These are phyloP conservation scores for Macrophomina pseudophaseolina DNA, from an alignment of 2,329 filamentous ascomycete species.

Conservation along the genomic window DNA sequence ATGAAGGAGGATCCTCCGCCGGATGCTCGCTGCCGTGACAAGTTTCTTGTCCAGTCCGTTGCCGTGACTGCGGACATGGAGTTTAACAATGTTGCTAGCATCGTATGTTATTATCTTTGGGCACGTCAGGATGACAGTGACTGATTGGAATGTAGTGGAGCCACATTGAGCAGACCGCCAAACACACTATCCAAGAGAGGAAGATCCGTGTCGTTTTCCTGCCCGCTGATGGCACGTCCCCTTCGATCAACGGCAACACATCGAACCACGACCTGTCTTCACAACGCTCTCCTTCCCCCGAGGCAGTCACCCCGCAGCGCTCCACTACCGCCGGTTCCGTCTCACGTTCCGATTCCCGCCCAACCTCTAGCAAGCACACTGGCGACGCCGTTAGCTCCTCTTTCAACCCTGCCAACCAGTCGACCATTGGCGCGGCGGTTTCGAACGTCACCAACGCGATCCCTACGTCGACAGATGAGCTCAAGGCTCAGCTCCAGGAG, in stretches of 20 bases:
- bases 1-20: conserved; percentile 93
- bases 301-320: conserved; percentile 54
- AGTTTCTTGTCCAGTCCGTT: conserved; percentile 95
- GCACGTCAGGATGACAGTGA: conserved; percentile 29
- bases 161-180: conserved; percentile 73
- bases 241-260: conserved; percentile 39
- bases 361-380: conserved; percentile 45
- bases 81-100: conserved; percentile 76
- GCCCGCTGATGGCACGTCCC: conserved; percentile 59
- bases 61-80: conserved; percentile 83
- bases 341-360: conserved; percentile 46
- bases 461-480: conserved; percentile 61
- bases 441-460: conserved; percentile 55
- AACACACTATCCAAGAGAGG: conserved; percentile 81
- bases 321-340: conserved; percentile 40
- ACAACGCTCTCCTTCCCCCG: conserved; percentile 62
- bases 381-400: conserved; percentile 49
- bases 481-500: conserved; percentile 74
- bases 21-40: conserved; percentile 92
- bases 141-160: conserved; percentile 65
- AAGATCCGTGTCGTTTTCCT: conserved; percentile 95
- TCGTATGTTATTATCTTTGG: conserved; percentile 63
- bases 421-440: conserved; percentile 52
- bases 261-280: conserved; percentile 34
- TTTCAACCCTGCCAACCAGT: conserved; percentile 47